Evolutionary conservation across 129 eudicot species (phyloP), one percentile per base, ranked within the genome.

Genomic region (Logfia minima): DNA sequence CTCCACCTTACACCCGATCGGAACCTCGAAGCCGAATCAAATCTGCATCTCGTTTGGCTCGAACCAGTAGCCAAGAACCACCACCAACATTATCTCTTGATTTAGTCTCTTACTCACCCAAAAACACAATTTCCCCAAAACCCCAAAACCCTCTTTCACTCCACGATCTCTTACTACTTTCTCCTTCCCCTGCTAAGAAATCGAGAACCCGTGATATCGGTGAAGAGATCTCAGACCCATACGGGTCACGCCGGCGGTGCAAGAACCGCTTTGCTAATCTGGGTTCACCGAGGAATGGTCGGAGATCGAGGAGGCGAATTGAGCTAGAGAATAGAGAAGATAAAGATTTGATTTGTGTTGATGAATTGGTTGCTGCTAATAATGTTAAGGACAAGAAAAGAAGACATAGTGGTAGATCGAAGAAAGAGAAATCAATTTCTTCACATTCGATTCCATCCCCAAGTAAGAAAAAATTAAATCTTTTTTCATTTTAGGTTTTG

Each of bases 41-140:
- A 88, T 90, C 96, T 3, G 80, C 85, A 2, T 87, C 98, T 14
- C 89, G 97, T 23, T 83, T 90, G 41, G 89, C 96, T 32, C 89
- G 84, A 77, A 85, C 83, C 66, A 76, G 35, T 28, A 71, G 51
- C 75, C 74, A 81, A 45, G 93, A 84, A 24, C 83, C 80, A 51
- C 41, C 74, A 61, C 87, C 84, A 73, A 85, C 8, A 53, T 83
- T 91, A 34, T 84, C 92, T 19, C 90, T 91, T 22, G 90, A 90
- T 56, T 62, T 88, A 23, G 93, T 84, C 77, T 83, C 91, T 35
- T 87, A 85, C 76, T 84, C 90, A 11, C 87, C 95, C 1, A 81
- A 75, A 64, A 73, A 80, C 60, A 81, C 80, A 0, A 23, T 68
- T 21, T 85, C 92, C 41, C 86, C 90, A 0, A 82, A 75, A 75